A percentile compares a stretch with the other conserved stretches of the same genome.
phyloP scores from a whole-genome alignment of 1,139 yeast species.

The Blastobotrys elegans region DNA sequence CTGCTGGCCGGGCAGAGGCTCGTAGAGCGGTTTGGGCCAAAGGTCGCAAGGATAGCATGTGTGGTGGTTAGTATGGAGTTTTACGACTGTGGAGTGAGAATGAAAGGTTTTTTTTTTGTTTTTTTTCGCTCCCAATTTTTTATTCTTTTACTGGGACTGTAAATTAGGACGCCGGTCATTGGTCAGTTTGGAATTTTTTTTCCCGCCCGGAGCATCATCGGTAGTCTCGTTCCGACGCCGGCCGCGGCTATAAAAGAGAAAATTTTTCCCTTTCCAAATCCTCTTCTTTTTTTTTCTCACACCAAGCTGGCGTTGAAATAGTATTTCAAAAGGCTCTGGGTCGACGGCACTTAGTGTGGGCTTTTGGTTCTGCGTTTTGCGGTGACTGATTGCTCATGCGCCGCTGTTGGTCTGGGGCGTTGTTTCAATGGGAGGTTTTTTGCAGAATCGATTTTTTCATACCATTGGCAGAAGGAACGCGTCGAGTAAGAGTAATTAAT shows the following conservation, averaged over 20 bases:
- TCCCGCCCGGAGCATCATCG: too few species aligned
- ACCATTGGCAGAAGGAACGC: background rate
- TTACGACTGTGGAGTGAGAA: slow-evolving; percentile 2
- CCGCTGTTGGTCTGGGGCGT: slow-evolving; percentile 1
- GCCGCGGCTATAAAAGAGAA: background rate
- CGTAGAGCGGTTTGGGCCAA: slow-evolving; percentile 12
- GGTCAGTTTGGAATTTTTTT: background rate
- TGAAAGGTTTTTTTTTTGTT: too few species aligned
- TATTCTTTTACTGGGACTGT: too few species aligned
- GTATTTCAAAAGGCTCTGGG: background rate
- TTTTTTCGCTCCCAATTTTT: too few species aligned
- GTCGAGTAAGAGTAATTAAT: slow-evolving; percentile 2
- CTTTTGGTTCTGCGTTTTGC: slow-evolving; percentile 2
- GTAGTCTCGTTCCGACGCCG: background rate
- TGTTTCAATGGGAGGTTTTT: too few species aligned
- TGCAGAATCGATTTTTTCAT: too few species aligned
- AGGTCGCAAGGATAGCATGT: slow-evolving; percentile 15
- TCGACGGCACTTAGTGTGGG: background rate
- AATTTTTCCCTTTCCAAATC: background rate
- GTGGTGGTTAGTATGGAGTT: slow-evolving; percentile 1
- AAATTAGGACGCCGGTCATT: slow-evolving; percentile 7
- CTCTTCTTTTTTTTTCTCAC: background rate
- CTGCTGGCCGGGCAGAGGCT: slow-evolving; percentile 2
- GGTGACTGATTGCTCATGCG: background rate
- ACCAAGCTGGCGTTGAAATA: background rate